Conservation (phyloP, 2,329 filamentous ascomycete genomes). For the Aureobasidium sp. region DNA sequence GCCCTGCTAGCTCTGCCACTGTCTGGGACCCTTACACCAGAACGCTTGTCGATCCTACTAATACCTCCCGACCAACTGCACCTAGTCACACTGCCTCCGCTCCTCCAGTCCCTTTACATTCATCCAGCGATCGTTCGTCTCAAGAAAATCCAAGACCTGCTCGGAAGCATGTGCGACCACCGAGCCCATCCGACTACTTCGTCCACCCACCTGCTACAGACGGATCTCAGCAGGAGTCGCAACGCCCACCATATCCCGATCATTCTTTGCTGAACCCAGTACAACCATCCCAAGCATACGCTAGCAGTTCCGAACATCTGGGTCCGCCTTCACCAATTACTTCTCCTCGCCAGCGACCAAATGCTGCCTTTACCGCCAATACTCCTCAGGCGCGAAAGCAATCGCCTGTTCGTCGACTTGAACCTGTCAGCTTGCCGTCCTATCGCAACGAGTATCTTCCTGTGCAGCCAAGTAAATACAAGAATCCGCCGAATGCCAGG, state of each 20-base stretch:
- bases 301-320: conserved; percentile 8
- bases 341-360: not conserved
- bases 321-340: conserved; percentile 10
- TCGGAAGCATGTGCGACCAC: conserved; percentile 20
- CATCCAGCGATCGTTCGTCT: not conserved
- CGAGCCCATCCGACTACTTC: conserved; percentile 13
- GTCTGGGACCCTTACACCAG: conserved; percentile 29
- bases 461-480: conserved; percentile 26
- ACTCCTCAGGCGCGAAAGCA: conserved; percentile 11
- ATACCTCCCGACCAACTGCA: not conserved
- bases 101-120: conserved; percentile 7
- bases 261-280: conserved; percentile 21
- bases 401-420: conserved; percentile 12
- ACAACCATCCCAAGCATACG: conserved; percentile 2
- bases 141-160: not conserved
- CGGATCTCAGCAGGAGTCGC: not conserved
- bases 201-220: conserved; percentile 10
- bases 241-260: conserved; percentile 24
- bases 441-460: conserved; percentile 46
- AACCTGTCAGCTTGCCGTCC: conserved; percentile 24
- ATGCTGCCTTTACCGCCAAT: conserved; percentile 1
- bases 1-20: conserved; percentile 8
- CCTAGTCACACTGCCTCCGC: not conserved
- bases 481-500: conserved; percentile 21
- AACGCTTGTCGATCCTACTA: conserved; percentile 21